Conservation (phyloP, 106 monocot species). For the Acorus calamus region DNA sequence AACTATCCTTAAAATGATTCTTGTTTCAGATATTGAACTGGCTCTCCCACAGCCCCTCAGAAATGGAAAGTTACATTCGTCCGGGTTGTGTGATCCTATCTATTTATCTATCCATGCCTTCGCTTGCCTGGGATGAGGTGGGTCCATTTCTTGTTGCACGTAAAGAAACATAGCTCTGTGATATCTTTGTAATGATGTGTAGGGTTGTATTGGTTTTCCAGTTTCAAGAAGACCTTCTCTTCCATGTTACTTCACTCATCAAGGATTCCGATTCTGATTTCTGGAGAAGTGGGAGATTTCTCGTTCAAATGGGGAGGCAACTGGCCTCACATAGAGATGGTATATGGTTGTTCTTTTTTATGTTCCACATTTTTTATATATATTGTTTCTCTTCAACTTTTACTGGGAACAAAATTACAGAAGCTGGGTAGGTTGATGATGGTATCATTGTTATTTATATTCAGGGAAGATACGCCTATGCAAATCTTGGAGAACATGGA, state of each 20-base stretch:
- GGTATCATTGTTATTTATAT: neutral
- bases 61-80: conserved; percentile 96
- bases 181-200: neutral
- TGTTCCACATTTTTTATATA: too few relatives aligned
- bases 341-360: conserved; percentile 10
- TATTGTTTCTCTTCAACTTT: too few relatives aligned
- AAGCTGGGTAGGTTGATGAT: neutral
- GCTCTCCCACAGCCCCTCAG: conserved; percentile 81
- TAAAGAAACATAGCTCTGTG: too few relatives aligned
- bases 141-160: neutral
- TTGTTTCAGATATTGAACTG: conserved; percentile 72
- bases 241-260: conserved; percentile 50
- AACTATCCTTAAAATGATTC: neutral
- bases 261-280: conserved; percentile 57
- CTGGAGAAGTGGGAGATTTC: conserved; percentile 85
- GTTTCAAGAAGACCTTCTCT: conserved; percentile 68
- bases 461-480: conserved; percentile 64
- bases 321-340: conserved; percentile 83
- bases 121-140: conserved; percentile 70
- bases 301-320: conserved; percentile 56
- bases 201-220: conserved; percentile 17
- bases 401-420: too few relatives aligned
- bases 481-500: conserved; percentile 80
- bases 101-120: conserved; percentile 72
- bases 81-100: conserved; percentile 94